Base-by-base conservation (phyloP, 78 protist species). In the Chrysochromulina parva region DNA sequence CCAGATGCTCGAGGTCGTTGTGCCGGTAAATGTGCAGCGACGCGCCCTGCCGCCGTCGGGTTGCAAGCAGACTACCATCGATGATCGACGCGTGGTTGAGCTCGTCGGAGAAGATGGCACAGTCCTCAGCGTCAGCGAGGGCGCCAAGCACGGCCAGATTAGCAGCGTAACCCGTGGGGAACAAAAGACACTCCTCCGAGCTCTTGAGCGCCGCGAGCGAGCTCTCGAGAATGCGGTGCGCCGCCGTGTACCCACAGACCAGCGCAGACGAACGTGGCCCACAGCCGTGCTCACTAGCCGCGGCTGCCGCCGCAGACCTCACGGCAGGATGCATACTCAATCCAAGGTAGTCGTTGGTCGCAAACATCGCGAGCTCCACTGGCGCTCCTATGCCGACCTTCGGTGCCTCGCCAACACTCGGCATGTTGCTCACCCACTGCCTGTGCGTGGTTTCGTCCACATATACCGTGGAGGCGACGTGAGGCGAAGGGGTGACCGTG, bases 71-170 rank as follows among this genome's bases (percentile, higher is more conserved):
- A 1, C 10, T 22, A n/a, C 88, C 54, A 60, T 89, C 91, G 74
- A 89, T 58, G 69, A 89, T 89, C 14, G 86, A 74, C 17, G 91
- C 91, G 57, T 89, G 91, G 57, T 89, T 89, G 62, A 89, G 85
- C 55, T 58, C 91, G 85, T 89, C 91, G 13, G 86, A 73, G 85
- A 89, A 89, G 17, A 89, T 69, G 66, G 74, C 91, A 47, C 60
- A 58, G 59, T 28, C 67, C 5, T 1, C 52, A 9, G 58, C 28
- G 22, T 7, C 3, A 1, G 48, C 58, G 5, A 73, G 11, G 10
- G 76, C 86, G 1, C 62, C 81, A 16, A 74, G 53, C 58, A 74
- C 55, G 13, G 84, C 84, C n/a, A 24, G 3, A 28, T 88, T 88
- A n/a, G 91, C 91, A 4, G 91, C 81, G 54, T n/a, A 88, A 50